phyloP scores from a whole-genome alignment of 768 basidiomycete species.

The Hygrophoropsis aurantiaca region DNA sequence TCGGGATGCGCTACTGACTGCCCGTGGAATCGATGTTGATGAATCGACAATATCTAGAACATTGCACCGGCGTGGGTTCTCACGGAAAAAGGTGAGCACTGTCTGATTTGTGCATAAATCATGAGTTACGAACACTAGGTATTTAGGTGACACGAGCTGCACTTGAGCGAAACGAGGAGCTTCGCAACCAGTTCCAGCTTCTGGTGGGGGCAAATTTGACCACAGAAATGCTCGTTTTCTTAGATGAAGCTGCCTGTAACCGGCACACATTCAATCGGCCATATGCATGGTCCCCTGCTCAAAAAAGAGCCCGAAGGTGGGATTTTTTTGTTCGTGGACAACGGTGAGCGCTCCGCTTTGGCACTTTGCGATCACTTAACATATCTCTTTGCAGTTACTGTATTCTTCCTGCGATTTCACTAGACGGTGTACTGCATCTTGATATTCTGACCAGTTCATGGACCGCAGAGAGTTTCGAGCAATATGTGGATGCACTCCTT shows the following conservation, averaged over 20 bases:
- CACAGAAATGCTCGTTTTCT: no score
- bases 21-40: constrained; percentile 17
- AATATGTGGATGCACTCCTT: constrained; percentile 20
- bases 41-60: constrained; percentile 15
- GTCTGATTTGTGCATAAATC: no score
- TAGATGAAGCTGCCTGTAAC: no score
- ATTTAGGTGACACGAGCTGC: no score
- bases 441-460: constrained; percentile 20
- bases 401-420: constrained; percentile 28
- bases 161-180: no score
- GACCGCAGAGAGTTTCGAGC: constrained; percentile 13
- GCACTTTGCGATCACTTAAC: not conserved
- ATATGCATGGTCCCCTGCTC: no score
- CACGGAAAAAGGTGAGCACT: not conserved
- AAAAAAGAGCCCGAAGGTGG: no score
- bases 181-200: no score
- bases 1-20: constrained; percentile 15
- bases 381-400: constrained; percentile 30
- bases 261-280: no score
- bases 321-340: constrained; percentile 28
- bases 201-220: no score
- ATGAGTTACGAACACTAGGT: no score
- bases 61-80: not conserved
- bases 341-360: constrained; percentile 16
- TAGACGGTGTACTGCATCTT: constrained; percentile 23